These are phyloP conservation scores for Pisolithus microcarpus DNA, from an alignment of 768 basidiomycete genomes.

Conservation along the genomic window DNA sequence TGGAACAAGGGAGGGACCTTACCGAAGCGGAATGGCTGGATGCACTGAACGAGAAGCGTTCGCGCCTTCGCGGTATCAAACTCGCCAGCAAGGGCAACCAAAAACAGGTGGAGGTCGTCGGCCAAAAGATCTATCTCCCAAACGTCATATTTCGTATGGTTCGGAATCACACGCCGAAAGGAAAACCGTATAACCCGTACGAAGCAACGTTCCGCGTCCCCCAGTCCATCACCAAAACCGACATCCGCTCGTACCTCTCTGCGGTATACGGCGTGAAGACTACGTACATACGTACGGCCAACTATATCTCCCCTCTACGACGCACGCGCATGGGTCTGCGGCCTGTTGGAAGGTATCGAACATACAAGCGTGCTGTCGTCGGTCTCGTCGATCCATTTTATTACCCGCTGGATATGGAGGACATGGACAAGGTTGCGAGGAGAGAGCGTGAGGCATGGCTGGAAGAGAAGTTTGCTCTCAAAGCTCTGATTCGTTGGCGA, in stretches of 20 bases:
- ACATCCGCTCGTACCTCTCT: constrained; percentile 77
- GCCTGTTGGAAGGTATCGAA: constrained; percentile 35
- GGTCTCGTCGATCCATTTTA: constrained; percentile 91
- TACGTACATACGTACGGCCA: constrained; percentile 95
- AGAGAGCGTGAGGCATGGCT: constrained; percentile 53
- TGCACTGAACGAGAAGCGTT: constrained; percentile 48
- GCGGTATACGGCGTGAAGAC: constrained; percentile 84
- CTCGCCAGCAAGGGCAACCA: constrained; percentile 33
- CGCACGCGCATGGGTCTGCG: constrained; percentile 24
- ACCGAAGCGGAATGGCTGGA: constrained; percentile 56
- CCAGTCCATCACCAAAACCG: constrained; percentile 85
- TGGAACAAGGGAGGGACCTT: constrained; percentile 28
- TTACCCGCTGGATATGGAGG: constrained; percentile 76
- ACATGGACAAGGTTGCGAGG: constrained; percentile 57
- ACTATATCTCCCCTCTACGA: constrained; percentile 58
- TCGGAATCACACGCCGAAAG: constrained; percentile 70
- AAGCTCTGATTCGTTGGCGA: constrained; percentile 30
- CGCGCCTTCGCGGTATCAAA: constrained; percentile 61
- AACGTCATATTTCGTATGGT: constrained; percentile 80
- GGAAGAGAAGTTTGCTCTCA: constrained; percentile 48
- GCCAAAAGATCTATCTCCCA: constrained; percentile 82
- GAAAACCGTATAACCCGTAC: constrained; percentile 86
- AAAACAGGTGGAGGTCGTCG: constrained; percentile 52
- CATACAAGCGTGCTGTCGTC: constrained; percentile 89
- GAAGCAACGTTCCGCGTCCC: constrained; percentile 92